A percentile compares a stretch with the other conserved stretches of the same genome.
Evolutionary conservation across 805 yeast genomes (phyloP).

Genomic region (Ogataea paraovalis): DNA sequence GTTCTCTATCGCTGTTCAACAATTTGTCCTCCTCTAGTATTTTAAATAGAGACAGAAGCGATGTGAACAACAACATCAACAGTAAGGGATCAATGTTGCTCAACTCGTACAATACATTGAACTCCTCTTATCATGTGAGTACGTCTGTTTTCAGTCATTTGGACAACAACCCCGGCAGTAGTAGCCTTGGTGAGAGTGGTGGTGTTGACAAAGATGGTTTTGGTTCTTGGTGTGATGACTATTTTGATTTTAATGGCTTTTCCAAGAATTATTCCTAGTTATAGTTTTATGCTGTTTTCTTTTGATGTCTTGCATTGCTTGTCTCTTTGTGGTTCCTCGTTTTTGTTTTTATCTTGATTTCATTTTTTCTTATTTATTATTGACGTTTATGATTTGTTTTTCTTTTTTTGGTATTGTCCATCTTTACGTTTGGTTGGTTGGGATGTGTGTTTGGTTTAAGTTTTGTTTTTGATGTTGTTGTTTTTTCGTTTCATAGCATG

Average conservation of each 20-base stretch:
- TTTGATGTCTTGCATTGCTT: too few relatives aligned
- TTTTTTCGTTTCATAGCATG: neutral
- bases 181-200: neutral
- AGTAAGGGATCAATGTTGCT: neutral
- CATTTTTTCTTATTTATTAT: neutral
- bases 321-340: too few relatives aligned
- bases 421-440: neutral
- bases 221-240: conserved; percentile 3
- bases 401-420: neutral
- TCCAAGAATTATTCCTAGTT: neutral
- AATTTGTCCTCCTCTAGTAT: neutral
- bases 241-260: neutral
- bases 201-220: neutral
- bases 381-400: neutral
- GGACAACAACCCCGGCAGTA: neutral
- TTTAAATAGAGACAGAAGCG: neutral
- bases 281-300: too few relatives aligned
- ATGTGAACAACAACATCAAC: neutral
- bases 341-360: too few relatives aligned
- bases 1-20: neutral
- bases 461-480: neutral
- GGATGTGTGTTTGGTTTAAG: neutral
- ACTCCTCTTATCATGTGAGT: conserved; percentile 4
- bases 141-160: neutral
- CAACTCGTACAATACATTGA: conserved; percentile 14